Percentiles rank a stretch among this genome's conserved stretches.
These are phyloP conservation scores for Phaeosphaeriaceae sp. DNA, from an alignment of 2,329 filamentous ascomycete species.

Conservation along the genomic window DNA sequence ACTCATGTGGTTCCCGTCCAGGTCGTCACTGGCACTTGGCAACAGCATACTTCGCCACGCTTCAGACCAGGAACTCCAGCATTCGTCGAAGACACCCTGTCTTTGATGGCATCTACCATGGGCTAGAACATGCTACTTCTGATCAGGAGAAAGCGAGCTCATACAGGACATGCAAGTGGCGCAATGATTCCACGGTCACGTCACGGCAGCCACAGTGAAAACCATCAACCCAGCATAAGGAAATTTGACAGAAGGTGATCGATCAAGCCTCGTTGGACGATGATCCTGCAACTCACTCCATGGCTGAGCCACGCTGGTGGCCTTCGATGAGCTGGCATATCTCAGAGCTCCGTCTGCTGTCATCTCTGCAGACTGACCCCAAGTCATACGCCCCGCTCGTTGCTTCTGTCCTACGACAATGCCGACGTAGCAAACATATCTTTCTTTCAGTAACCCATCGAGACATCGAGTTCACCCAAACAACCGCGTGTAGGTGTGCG, in stretches of 20 bases:
- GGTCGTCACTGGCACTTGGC: slow-evolving; percentile 11
- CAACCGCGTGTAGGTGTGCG: not conserved
- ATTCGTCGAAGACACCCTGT: slow-evolving; percentile 2
- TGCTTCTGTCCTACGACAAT: not conserved
- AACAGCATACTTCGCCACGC: not conserved
- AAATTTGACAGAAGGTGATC: not conserved
- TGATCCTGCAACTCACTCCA: not conserved
- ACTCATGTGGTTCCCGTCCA: not conserved
- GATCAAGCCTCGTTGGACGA: not conserved
- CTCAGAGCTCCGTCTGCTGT: slow-evolving; percentile 8
- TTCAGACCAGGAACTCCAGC: slow-evolving; percentile 3
- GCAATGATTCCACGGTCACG: not conserved
- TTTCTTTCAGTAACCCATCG: not conserved
- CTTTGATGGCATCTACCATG: slow-evolving; percentile 9
- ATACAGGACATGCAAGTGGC: not conserved
- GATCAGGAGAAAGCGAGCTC: not conserved
- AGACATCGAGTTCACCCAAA: not conserved
- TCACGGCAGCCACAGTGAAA: not conserved
- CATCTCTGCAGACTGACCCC: slow-evolving; percentile 16
- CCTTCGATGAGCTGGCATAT: not conserved
- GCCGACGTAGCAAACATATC: not conserved
- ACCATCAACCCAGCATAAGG: not conserved
- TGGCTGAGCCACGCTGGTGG: not conserved
- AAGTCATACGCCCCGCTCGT: slow-evolving; percentile 18
- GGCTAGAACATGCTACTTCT: not conserved